Evolutionary conservation across 306 rosid species (phyloP).

Genomic region (Glycine latifolia): DNA sequence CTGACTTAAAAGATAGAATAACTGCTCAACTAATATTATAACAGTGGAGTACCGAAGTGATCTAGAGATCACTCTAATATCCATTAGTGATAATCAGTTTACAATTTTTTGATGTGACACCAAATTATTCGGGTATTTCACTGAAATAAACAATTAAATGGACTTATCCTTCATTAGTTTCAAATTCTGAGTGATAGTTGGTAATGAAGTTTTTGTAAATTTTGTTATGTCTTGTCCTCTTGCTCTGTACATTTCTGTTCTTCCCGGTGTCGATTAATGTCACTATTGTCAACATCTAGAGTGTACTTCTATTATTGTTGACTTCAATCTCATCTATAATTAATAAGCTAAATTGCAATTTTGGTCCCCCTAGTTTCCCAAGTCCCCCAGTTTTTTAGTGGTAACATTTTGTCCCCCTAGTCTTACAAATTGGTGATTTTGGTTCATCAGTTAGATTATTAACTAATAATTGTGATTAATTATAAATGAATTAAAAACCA

Average conservation of each 20-base stretch:
- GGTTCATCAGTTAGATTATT: no score
- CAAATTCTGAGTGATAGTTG: conserved; percentile 3
- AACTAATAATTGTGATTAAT: no score
- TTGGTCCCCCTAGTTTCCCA: no score
- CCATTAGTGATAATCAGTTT: background rate
- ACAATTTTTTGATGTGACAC: background rate
- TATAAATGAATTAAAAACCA: no score
- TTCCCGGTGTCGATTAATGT: conserved; percentile 13
- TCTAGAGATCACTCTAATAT: background rate
- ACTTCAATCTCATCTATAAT: conserved; percentile 25
- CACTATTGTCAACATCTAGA: conserved; percentile 14
- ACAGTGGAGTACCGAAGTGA: background rate
- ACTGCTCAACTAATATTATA: background rate
- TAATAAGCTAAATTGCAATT: no score
- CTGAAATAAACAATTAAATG: conserved; percentile 15
- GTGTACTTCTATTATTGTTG: conserved; percentile 10
- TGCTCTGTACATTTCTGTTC: conserved; percentile 10
- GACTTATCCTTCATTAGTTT: conserved; percentile 26
- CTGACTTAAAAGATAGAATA: background rate
- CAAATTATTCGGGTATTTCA: background rate
- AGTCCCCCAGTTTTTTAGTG: no score
- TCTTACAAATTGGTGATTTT: no score
- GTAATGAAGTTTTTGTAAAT: background rate
- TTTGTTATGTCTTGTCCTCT: conserved; percentile 21
- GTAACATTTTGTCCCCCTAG: no score